Conservation (phyloP, 73 alveolate genomes). For the Effrenium voratum region DNA sequence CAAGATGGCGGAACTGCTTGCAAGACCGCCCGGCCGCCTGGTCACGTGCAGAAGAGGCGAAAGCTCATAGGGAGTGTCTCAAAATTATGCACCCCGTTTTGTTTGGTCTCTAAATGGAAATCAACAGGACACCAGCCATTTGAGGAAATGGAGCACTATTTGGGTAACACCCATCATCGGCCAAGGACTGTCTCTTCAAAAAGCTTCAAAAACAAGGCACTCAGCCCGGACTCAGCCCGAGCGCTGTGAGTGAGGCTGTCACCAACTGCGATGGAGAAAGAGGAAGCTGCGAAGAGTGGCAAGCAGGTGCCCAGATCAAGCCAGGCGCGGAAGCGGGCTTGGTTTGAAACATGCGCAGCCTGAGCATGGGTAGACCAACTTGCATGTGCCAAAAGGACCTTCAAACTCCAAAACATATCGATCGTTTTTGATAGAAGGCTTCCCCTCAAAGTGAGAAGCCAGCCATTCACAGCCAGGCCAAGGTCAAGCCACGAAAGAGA, state of each 20-base stretch:
- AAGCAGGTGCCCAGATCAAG: conserved; percentile 54
- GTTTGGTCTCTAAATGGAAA: too few relatives aligned
- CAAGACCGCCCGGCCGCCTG: conserved; percentile 59
- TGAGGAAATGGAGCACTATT: too few relatives aligned
- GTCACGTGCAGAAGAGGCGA: neutral
- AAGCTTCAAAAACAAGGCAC: too few relatives aligned
- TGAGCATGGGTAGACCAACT: neutral
- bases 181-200: too few relatives aligned
- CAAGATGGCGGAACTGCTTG: conserved; percentile 92
- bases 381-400: too few relatives aligned
- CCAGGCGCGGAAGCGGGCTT: conserved; percentile 6
- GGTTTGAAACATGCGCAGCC: neutral
- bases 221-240: neutral
- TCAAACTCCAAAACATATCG: too few relatives aligned
- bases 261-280: conserved; percentile 91
- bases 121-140: too few relatives aligned
- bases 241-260: conserved; percentile 23
- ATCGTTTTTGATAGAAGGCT: too few relatives aligned
- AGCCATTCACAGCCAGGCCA: neutral
- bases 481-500: neutral
- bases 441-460: neutral
- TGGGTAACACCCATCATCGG: too few relatives aligned
- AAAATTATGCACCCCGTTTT: neutral
- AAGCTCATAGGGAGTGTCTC: neutral
- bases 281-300: conserved; percentile 57